Base-by-base conservation (phyloP, 768 basidiomycete species). In the Lentinula raphanica region DNA sequence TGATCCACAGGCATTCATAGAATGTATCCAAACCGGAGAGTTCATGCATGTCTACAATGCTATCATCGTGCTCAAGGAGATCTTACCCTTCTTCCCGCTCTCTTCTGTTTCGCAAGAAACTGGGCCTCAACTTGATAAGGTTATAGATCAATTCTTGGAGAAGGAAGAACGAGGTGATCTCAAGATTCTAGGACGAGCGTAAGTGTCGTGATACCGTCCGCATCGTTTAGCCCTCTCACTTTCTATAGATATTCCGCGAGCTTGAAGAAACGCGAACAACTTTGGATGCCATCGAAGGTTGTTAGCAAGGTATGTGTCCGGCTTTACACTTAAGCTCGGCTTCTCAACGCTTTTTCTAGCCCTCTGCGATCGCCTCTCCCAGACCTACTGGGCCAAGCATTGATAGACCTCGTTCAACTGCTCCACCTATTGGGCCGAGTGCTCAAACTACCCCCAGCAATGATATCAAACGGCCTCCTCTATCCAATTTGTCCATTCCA, bases 21-120 rank as follows among this genome's bases (percentile, higher is more conserved):
- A 85, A 31, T 94, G 90, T 67, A 87, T 98, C 60, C 81, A 87
- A 65, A 88, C 94, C 2, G 84, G 83, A 50, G 95, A 95, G 66
- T 98, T 95, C 69, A 96, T 98, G 90, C 94, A 94, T 65, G 91
- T 98, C 55, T 95, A 96, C 71, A 99, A 99, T 67, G 82, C 92
- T n/a, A 90, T 98, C 71, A 84, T 95, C 38, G 87, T 99, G 28
- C 78, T 97, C 62, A 92, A 94, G 66, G 92, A 97, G 69, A 84
- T 98, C 21, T 79, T 94, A 29, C 87, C 91, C 1, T 88, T 92
- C 50, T 97, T 97, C 73, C 96, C 96, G 27, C 67, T 90, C 9
- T 81, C 84, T 17, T 72, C 82, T 11, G 82, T 87, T 32, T 68
- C 72, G 38, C 73, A 73, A 44, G 80, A 78, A 55, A 74, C 77